phyloP scores from a whole-genome alignment of 768 basidiomycete species.

The Galerina marginata region DNA sequence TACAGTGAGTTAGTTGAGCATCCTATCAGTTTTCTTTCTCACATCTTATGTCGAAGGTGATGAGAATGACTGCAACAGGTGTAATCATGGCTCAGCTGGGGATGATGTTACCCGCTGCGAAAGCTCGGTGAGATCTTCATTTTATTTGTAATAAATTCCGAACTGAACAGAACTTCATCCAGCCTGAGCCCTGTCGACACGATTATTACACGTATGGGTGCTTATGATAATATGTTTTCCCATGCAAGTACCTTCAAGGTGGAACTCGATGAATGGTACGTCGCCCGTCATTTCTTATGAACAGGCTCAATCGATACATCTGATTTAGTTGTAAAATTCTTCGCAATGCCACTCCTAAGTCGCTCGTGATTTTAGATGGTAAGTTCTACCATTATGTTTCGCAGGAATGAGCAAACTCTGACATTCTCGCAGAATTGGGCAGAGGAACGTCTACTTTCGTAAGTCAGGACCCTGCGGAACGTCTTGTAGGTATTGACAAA shows the following conservation, averaged over 20 bases:
- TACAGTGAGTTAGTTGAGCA: conserved; percentile 32
- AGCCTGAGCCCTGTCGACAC: conserved; percentile 90
- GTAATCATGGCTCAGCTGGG: conserved; percentile 96
- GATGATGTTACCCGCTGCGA: conserved; percentile 89
- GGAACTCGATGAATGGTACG: conserved; percentile 94
- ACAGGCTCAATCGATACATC: not conserved
- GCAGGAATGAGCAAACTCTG: conserved; percentile 13
- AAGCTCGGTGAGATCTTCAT: conserved; percentile 61
- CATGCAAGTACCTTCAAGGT: conserved; percentile 98
- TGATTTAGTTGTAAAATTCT: conserved; percentile 84
- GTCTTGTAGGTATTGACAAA: conserved; percentile 3
- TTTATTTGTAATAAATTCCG: not conserved
- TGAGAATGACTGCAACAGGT: conserved; percentile 96
- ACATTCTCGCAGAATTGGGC: conserved; percentile 71
- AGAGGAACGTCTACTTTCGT: conserved; percentile 95
- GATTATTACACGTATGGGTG: conserved; percentile 97
- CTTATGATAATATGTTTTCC: conserved; percentile 97
- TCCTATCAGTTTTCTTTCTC: not conserved
- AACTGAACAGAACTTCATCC: not conserved
- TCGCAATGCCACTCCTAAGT: conserved; percentile 91
- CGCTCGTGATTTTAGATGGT: conserved; percentile 96
- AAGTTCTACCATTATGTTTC: conserved; percentile 24
- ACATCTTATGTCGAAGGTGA: conserved; percentile 49
- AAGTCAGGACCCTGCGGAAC: conserved; percentile 19
- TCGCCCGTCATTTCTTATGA: not conserved